These are phyloP conservation scores for Penicillium psychrosexuale DNA, from an alignment of 2,329 filamentous ascomycete genomes.

Conservation along the genomic window DNA sequence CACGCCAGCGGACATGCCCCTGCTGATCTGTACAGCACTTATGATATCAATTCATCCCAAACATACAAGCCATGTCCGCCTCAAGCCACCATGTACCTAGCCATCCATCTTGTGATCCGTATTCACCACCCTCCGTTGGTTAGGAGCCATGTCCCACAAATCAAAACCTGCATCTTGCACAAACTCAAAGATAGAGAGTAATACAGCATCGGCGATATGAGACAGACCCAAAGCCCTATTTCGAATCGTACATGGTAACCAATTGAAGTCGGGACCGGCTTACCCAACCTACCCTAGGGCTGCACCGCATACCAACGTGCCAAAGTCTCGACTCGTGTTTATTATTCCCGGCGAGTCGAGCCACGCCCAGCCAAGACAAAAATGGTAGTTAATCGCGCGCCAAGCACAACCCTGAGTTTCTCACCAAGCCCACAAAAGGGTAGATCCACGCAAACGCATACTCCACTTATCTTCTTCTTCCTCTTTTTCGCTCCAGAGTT, in stretches of 20 bases:
- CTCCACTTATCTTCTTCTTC: background rate
- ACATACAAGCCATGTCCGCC: background rate
- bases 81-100: background rate
- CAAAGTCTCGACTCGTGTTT: background rate
- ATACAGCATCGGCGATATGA: conserved; percentile 2
- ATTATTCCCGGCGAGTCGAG: background rate
- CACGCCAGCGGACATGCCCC: background rate
- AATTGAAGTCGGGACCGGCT: background rate
- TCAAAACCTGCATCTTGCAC: background rate
- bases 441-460: conserved; percentile 6
- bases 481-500: no score
- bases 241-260: background rate
- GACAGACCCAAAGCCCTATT: background rate
- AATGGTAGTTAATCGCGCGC: background rate
- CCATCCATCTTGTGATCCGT: background rate
- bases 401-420: background rate
- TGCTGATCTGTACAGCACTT: conserved; percentile 2
- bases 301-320: background rate
- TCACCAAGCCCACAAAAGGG: background rate
- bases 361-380: background rate
- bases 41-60: background rate
- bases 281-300: conserved; percentile 4
- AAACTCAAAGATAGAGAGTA: background rate
- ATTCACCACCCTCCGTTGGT: background rate
- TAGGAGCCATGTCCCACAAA: background rate